Percentiles rank a stretch among this genome's conserved stretches.
Conservation (phyloP, 202 grass and related monocot species). For the Panicum virgatum region DNA sequence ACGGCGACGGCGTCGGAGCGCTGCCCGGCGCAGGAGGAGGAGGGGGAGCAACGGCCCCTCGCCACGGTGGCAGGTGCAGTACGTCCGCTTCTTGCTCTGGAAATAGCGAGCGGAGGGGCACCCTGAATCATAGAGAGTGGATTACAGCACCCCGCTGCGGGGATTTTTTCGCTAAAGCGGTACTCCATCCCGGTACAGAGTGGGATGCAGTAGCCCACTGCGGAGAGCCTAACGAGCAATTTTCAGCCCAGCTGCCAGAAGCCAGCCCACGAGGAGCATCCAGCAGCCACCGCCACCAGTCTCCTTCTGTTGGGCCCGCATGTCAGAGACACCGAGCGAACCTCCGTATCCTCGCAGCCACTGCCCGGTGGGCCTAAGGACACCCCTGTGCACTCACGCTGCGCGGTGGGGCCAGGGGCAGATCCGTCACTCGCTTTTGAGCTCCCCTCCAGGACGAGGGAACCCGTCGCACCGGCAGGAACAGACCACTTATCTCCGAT, state of each 20-base stretch:
- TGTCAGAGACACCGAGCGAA: not conserved
- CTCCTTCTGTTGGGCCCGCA: not conserved
- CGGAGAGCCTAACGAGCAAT: not conserved
- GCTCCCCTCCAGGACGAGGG: not conserved
- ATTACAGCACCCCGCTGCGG: too few species aligned
- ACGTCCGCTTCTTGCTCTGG: too few species aligned
- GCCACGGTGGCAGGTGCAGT: too few species aligned
- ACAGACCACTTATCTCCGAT: conserved; percentile 31
- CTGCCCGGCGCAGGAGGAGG: too few species aligned
- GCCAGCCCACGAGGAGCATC: not conserved
- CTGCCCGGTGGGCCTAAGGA: not conserved
- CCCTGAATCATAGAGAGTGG: too few species aligned
- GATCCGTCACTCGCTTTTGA: conserved; percentile 11
- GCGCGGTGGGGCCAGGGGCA: conserved; percentile 3
- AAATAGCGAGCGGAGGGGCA: too few species aligned
- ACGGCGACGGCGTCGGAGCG: too few species aligned
- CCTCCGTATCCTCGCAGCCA: not conserved
- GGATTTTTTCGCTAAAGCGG: too few species aligned
- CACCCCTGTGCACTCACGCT: not conserved
- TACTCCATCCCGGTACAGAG: too few species aligned
- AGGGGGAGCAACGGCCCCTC: too few species aligned
- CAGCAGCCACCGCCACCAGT: not conserved
- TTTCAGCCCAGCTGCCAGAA: not conserved
- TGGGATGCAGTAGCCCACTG: too few species aligned
- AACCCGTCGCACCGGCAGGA: not conserved